These are phyloP conservation scores for Claviceps quebecensis DNA, from an alignment of 2,329 filamentous ascomycete genomes.

Conservation along the genomic window DNA sequence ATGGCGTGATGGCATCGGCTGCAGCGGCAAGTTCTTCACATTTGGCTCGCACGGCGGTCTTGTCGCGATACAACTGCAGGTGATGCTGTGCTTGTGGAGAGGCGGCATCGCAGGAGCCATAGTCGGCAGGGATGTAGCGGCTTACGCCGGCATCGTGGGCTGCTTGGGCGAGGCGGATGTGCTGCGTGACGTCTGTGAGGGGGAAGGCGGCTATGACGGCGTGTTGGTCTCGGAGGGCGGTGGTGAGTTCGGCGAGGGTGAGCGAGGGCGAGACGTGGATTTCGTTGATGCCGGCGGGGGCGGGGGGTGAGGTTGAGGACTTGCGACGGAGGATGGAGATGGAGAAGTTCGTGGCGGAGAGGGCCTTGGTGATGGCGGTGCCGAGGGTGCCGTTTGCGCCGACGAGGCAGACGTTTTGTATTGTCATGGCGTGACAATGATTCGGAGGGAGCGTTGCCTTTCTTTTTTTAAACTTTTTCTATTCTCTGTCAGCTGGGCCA, in stretches of 20 bases:
- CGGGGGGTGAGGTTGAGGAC: constrained; percentile 14
- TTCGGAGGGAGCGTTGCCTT: background rate
- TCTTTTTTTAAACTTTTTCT: background rate
- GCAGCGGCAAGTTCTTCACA: constrained; percentile 18
- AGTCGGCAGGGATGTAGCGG: constrained; percentile 49
- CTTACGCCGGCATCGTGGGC: constrained; percentile 44
- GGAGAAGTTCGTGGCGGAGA: constrained; percentile 27
- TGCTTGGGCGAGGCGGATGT: constrained; percentile 39
- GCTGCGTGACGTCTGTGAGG: constrained; percentile 28
- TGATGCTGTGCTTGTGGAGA: constrained; percentile 20
- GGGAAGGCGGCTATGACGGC: constrained; percentile 33
- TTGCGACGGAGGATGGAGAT: constrained; percentile 41
- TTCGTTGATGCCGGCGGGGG: constrained; percentile 8
- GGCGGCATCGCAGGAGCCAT: constrained; percentile 24
- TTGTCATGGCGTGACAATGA: background rate
- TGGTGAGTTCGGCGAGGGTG: constrained; percentile 23
- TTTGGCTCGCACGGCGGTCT: constrained; percentile 17
- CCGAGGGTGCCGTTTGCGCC: constrained; percentile 27
- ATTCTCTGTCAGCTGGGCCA: background rate
- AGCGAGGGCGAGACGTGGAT: constrained; percentile 17
- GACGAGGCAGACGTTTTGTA: constrained; percentile 21
- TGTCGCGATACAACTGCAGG: constrained; percentile 21
- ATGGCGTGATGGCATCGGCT: constrained; percentile 12
- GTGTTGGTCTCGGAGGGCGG: constrained; percentile 40
- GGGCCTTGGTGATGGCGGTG: constrained; percentile 21